Evolutionary conservation across 2,329 filamentous ascomycete species (phyloP).

Genomic region (Clarireedia homoeocarpa): DNA sequence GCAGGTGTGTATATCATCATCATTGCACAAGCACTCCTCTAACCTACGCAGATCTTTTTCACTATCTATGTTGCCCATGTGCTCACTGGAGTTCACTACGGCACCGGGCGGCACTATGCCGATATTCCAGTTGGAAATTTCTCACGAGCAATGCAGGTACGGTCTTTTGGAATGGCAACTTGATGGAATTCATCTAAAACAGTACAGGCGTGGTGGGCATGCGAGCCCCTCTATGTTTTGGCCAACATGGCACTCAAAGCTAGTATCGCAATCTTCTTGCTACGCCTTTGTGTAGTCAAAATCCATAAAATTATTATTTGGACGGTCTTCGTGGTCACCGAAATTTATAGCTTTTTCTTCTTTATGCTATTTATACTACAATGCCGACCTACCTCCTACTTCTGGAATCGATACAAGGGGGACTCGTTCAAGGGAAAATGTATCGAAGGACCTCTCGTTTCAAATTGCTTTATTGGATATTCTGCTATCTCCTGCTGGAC

Average conservation of each 20-base stretch:
- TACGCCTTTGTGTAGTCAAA: conserved; percentile 30
- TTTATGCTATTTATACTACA: conserved; percentile 34
- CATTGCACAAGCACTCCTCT: not conserved
- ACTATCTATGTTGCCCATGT: not conserved
- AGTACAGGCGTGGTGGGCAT: conserved; percentile 31
- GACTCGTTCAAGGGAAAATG: conserved; percentile 28
- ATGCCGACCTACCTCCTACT: conserved; percentile 33
- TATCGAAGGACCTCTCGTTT: conserved; percentile 26
- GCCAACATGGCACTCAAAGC: conserved; percentile 34
- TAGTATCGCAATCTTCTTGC: conserved; percentile 34
- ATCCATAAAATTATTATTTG: conserved; percentile 31
- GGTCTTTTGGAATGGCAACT: not conserved
- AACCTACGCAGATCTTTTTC: not conserved
- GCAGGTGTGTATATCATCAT: not conserved
- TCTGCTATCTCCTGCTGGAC: conserved; percentile 33
- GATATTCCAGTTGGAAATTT: not conserved
- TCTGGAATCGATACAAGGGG: conserved; percentile 30
- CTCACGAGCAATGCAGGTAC: not conserved
- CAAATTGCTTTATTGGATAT: conserved; percentile 31
- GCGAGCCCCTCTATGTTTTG: conserved; percentile 33
- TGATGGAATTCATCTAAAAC: not conserved
- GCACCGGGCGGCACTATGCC: not conserved
- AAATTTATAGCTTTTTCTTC: conserved; percentile 31
- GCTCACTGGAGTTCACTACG: not conserved
- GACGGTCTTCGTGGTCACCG: conserved; percentile 27